These are phyloP conservation scores for Pichia sp. DNA, from an alignment of 1,139 yeast genomes.

Conservation along the genomic window DNA sequence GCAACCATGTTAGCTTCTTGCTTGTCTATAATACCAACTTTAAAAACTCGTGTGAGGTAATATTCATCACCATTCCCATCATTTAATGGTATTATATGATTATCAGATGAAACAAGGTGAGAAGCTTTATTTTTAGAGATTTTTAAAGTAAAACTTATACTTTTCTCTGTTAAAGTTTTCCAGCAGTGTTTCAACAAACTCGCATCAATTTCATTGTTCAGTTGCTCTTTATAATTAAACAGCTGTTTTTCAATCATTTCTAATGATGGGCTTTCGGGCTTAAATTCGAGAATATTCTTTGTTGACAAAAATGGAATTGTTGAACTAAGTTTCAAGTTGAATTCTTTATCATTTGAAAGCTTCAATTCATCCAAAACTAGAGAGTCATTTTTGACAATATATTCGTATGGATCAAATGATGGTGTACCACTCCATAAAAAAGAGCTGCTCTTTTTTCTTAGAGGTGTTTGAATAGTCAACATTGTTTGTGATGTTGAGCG, in stretches of 20 bases:
- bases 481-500: slow-evolving; percentile 6
- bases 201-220: slow-evolving; percentile 16
- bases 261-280: slow-evolving; percentile 8
- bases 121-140: slow-evolving; percentile 21
- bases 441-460: slow-evolving; percentile 25
- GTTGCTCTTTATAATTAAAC: slow-evolving; percentile 1
- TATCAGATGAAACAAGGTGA: slow-evolving; percentile 17
- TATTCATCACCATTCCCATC: slow-evolving; percentile 17
- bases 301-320: slow-evolving; percentile 26
- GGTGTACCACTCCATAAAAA: slow-evolving; percentile 24
- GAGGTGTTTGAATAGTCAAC: slow-evolving; percentile 9
- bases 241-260: slow-evolving; percentile 19
- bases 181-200: slow-evolving; percentile 15
- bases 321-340: slow-evolving; percentile 12
- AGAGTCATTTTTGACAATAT: slow-evolving; percentile 21
- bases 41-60: slow-evolving; percentile 25
- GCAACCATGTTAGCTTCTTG: slow-evolving; percentile 23
- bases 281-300: neutral
- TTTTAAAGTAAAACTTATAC: slow-evolving; percentile 23
- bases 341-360: slow-evolving; percentile 7
- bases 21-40: slow-evolving; percentile 28
- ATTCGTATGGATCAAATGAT: slow-evolving; percentile 32
- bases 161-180: slow-evolving; percentile 13
- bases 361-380: slow-evolving; percentile 22
- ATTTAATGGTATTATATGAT: slow-evolving; percentile 16